Base-by-base conservation (phyloP, 345 rosid species). In the Eucalyptus curtisii region DNA sequence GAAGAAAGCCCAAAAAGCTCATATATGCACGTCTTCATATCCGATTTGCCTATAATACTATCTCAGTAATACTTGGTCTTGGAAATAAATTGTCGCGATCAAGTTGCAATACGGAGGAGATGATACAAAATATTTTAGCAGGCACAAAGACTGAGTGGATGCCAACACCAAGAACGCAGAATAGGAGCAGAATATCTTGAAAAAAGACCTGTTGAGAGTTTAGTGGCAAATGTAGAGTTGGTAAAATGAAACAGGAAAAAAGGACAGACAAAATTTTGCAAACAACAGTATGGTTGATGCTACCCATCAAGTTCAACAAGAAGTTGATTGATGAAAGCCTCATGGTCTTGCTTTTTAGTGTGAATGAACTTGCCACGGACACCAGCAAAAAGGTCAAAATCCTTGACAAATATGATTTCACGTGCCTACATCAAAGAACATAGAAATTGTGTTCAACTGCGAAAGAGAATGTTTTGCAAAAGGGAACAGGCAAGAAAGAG, bases 301-400 rank as follows among this genome's bases (percentile, higher is more conserved):
- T 94, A 97, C 99, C 99, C 99, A 87, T 97, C 99, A 91, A 97
- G 97, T 93, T 97, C 99, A 94, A 97, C 99, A 79, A 97, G 96
- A 88, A 97, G 99, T 92, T 97, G 99, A 91, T 97, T 97, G 87
- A 97, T 97, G 91, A 97, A 96, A 92, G 98, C 94, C 93, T 97
- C 99, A 86, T 97, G 99, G 90, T 97, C 99, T 91, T 97, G 99
- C 91, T 95, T 94, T 91, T 96, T 94, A 47, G 99, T 97, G 90
- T 97, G 99, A 88, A 95, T 92, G 89, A 93, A 94, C 91, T 95
- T 95, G 90, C 98, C 99, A 88, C 98, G 98, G 44, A 97, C 99
- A 91, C 98, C 98, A 89, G 98, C 98, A 90, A 97, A 97, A 90
- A 96, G 98, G 90, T 97, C 99, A 92, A 97, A 97, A 92, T 97